Percentiles rank a stretch among this genome's conserved stretches.
phyloP scores from a whole-genome alignment of 345 rosid species.

The Corchorus capsularis region DNA sequence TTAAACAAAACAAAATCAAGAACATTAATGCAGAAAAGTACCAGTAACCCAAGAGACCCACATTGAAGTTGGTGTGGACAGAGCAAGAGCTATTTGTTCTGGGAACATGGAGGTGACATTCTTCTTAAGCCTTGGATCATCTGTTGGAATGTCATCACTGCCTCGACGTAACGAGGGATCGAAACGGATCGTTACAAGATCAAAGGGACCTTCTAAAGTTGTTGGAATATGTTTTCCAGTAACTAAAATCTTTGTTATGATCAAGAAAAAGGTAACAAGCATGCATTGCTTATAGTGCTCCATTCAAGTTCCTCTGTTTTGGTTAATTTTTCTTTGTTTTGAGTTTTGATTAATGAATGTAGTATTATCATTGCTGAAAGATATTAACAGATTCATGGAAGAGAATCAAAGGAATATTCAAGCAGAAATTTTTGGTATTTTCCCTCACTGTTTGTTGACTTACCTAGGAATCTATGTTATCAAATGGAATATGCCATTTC shows the following conservation, averaged over 20 bases:
- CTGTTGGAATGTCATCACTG: slow-evolving; percentile 75
- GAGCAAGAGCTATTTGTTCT: slow-evolving; percentile 72
- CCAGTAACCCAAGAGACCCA: slow-evolving; percentile 97
- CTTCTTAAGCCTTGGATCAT: slow-evolving; percentile 66
- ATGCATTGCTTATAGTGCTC: not conserved
- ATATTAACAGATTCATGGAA: too few relatives aligned
- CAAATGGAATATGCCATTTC: slow-evolving; percentile 11
- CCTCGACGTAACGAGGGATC: slow-evolving; percentile 78
- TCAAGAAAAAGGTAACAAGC: slow-evolving; percentile 15
- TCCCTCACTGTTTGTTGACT: too few relatives aligned
- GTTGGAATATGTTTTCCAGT: slow-evolving; percentile 48
- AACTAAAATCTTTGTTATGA: slow-evolving; percentile 8
- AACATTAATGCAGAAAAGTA: slow-evolving; percentile 22
- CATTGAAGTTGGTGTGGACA: slow-evolving; percentile 72
- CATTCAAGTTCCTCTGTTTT: not conserved
- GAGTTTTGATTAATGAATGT: not conserved
- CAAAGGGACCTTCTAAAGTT: slow-evolving; percentile 75
- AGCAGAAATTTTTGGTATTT: not conserved
- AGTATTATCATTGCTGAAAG: not conserved
- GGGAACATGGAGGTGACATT: slow-evolving; percentile 57
- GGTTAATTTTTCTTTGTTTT: not conserved
- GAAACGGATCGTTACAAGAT: slow-evolving; percentile 62
- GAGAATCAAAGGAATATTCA: not conserved
- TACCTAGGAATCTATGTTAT: not conserved
- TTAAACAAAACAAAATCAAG: not conserved